These are phyloP conservation scores for Penicillium paneum DNA, from an alignment of 2,329 filamentous ascomycete genomes.

Conservation along the genomic window DNA sequence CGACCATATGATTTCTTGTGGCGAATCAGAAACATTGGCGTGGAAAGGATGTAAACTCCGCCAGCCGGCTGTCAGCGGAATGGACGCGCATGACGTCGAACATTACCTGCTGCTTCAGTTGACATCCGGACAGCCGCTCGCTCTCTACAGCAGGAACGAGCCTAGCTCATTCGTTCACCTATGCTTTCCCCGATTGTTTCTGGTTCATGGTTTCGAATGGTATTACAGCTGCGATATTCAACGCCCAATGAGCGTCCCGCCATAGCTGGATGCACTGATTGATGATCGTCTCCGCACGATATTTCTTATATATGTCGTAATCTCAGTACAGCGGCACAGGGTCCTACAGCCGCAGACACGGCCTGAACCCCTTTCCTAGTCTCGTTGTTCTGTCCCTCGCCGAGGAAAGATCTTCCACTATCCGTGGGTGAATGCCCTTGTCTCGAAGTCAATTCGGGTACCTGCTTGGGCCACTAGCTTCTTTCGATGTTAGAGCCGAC, in stretches of 20 bases:
- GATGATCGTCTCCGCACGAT: background rate
- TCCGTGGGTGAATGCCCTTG: slow-evolving; percentile 11
- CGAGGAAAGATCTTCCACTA: slow-evolving; percentile 10
- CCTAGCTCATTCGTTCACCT: background rate
- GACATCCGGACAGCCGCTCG: background rate
- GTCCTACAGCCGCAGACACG: background rate
- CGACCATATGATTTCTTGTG: background rate
- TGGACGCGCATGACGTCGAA: slow-evolving; percentile 2
- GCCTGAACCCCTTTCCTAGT: background rate
- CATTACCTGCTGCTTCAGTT: background rate
- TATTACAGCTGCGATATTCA: background rate
- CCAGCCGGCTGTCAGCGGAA: slow-evolving; percentile 8
- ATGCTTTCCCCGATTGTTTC: no score
- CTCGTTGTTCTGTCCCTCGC: background rate
- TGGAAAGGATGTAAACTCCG: background rate
- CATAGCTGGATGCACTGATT: background rate
- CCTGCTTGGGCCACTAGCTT: background rate
- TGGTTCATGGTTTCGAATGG: no score
- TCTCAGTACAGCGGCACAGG: no score
- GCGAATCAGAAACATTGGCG: background rate
- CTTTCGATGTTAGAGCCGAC: background rate
- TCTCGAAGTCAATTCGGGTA: background rate
- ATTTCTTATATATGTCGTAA: background rate
- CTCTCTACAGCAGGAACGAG: background rate
- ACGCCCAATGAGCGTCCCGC: background rate